Evolutionary conservation across 2,329 filamentous ascomycete species (phyloP), one percentile per base, ranked within the genome.

Genomic region (Ophiostoma himal-ulmi): DNA sequence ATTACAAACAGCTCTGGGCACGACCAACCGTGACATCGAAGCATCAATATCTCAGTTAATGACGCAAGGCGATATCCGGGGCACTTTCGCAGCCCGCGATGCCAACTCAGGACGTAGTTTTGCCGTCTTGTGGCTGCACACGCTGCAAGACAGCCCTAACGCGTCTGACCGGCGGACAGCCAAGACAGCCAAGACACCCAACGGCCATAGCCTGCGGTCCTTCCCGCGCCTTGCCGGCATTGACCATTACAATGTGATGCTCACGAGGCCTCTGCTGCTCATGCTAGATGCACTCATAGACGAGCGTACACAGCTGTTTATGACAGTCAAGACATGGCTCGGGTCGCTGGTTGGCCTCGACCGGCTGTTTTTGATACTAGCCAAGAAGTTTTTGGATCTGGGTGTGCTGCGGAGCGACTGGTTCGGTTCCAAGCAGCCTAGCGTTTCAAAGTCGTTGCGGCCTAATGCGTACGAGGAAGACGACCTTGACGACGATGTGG

Each of bases 111-210:
- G 88, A 0, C 85, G 89, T 67, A 88, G 86, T 14, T 94, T 96
- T 77, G 84, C 86, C 57, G 86, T 93, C 4, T 80, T 96, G 3
- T 97, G 93, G 93, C 89, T 89, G n/a, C 92, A 96, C 77, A 92
- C 86, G 26, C 78, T 90, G 37, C 87, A 89, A 76, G 88, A 88
- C 72, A 85, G 83, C 75, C 79, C 82, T 22, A 79, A 82, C 13
- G 71, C 75, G 70, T 72, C 74, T 41, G 85, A 87, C 69, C 80
- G 85, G n/a, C 81, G 84, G 71, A 79, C 81, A 6, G 81, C 84
- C 6, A 85, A 83, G 73, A 79, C 80, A 1, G 81, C 83, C 6
- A 86, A 83, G 74, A 79, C 80, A 1, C 81, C 81, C 62, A 44
- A 22, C 39, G 22, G 39, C 14, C 44, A 48, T 20, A 82, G 77